Evolutionary conservation across 2,329 filamentous ascomycete genomes (phyloP).

Genomic region (Penicillium glabrum): DNA sequence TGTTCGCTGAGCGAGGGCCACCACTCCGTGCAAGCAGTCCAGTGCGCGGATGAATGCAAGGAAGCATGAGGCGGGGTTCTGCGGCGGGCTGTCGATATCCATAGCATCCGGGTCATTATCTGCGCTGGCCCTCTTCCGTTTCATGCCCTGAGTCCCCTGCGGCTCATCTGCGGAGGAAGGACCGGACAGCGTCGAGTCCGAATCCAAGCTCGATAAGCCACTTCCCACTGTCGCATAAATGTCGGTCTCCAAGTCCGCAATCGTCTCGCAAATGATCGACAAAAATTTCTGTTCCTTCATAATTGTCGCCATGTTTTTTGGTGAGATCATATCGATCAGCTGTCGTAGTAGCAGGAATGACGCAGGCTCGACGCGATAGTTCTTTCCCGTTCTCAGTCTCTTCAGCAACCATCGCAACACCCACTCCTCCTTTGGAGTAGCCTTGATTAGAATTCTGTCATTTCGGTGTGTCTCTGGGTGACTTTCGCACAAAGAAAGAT

Average conservation of each 20-base stretch:
- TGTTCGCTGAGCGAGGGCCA: slow-evolving; percentile 27
- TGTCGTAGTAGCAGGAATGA: slow-evolving; percentile 60
- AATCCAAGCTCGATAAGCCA: slow-evolving; percentile 26
- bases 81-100: slow-evolving; percentile 31
- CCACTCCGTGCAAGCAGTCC: slow-evolving; percentile 36
- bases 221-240: slow-evolving; percentile 28
- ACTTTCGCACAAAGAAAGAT: slow-evolving; percentile 34
- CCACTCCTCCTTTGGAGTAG: slow-evolving; percentile 61
- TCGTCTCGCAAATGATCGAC: slow-evolving; percentile 62
- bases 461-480: slow-evolving; percentile 30
- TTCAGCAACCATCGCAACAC: slow-evolving; percentile 66
- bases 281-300: slow-evolving; percentile 70
- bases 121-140: slow-evolving; percentile 37
- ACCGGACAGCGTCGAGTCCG: slow-evolving; percentile 37
- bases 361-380: slow-evolving; percentile 43
- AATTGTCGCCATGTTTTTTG: slow-evolving; percentile 68
- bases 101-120: slow-evolving; percentile 28
- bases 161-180: slow-evolving; percentile 24
- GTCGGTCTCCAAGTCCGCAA: slow-evolving; percentile 55
- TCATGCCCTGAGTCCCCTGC: slow-evolving; percentile 31
- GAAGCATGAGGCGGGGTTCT: slow-evolving; percentile 32
- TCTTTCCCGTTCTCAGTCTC: slow-evolving; percentile 51
- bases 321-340: slow-evolving; percentile 67
- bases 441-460: slow-evolving; percentile 20
- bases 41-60: slow-evolving; percentile 33